A percentile compares a stretch with the other conserved stretches of the same genome.
These are phyloP conservation scores for Globisporangium takayamanum DNA, from an alignment of 352 stramenopile genomes.

Conservation along the genomic window DNA sequence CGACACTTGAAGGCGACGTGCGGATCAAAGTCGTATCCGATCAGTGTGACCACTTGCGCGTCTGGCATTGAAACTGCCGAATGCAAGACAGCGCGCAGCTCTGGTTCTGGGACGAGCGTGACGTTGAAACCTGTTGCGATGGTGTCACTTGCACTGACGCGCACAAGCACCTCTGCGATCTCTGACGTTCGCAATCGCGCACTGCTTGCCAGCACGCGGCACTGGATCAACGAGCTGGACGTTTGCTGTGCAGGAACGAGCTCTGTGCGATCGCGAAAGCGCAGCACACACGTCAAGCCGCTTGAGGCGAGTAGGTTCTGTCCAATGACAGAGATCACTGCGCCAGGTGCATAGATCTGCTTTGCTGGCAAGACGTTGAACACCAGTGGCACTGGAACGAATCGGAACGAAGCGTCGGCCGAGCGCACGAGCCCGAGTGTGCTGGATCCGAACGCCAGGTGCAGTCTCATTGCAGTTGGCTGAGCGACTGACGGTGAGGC, in stretches of 20 bases:
- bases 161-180: slow-evolving; percentile 19
- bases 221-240: slow-evolving; percentile 21
- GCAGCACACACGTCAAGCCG: slow-evolving; percentile 24
- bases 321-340: slow-evolving; percentile 22
- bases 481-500: slow-evolving; percentile 14
- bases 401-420: slow-evolving; percentile 20
- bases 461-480: slow-evolving; percentile 9
- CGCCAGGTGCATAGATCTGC: slow-evolving; percentile 9
- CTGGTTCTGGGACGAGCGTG: slow-evolving; percentile 21
- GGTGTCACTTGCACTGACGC: slow-evolving; percentile 11
- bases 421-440: slow-evolving; percentile 22
- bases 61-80: neutral
- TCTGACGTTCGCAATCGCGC: neutral
- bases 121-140: slow-evolving; percentile 33
- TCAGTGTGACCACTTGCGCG: slow-evolving; percentile 14
- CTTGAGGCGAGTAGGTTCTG: slow-evolving; percentile 15
- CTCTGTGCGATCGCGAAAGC: slow-evolving; percentile 8
- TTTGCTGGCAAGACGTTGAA: slow-evolving; percentile 19
- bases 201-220: neutral
- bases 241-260: slow-evolving; percentile 14
- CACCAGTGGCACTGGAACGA: slow-evolving; percentile 15
- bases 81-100: slow-evolving; percentile 16
- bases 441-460: slow-evolving; percentile 18
- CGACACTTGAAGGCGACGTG: slow-evolving; percentile 27
- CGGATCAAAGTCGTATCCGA: slow-evolving; percentile 37